Conservation (phyloP, 495 filamentous ascomycete species). For the Penicillium steckii region DNA sequence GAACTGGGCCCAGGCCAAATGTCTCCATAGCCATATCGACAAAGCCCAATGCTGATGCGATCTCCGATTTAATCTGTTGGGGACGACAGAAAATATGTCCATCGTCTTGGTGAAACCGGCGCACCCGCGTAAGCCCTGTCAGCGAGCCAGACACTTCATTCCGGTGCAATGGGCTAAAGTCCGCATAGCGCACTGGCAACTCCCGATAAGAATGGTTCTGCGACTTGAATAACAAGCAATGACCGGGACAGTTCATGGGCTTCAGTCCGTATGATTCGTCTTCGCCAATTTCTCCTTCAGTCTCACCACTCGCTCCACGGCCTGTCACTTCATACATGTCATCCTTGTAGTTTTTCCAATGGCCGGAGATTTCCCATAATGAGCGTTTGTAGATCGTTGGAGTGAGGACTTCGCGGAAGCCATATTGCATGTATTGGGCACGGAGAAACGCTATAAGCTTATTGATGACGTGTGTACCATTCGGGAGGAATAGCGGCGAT, state of each 20-base stretch:
- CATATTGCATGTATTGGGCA: conserved; percentile 81
- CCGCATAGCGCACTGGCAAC: conserved; percentile 85
- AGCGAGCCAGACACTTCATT: conserved; percentile 87
- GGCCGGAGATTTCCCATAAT: conserved; percentile 85
- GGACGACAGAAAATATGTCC: conserved; percentile 93
- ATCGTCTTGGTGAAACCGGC: conserved; percentile 95
- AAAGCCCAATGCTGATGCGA: conserved; percentile 75
- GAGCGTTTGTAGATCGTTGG: conserved; percentile 92
- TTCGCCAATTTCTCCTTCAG: conserved; percentile 49
- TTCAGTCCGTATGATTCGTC: conserved; percentile 86
- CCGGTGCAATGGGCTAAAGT: conserved; percentile 88
- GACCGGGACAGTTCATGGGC: conserved; percentile 96
- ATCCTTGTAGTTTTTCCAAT: conserved; percentile 91
- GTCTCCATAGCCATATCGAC: conserved; percentile 74
- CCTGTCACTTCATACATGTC: conserved; percentile 91
- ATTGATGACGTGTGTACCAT: conserved; percentile 83
- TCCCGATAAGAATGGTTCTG: conserved; percentile 74
- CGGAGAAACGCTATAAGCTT: conserved; percentile 83
- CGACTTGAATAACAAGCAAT: conserved; percentile 82
- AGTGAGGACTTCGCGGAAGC: conserved; percentile 88
- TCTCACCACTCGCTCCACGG: conserved; percentile 51
- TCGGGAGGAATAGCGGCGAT: conserved; percentile 83
- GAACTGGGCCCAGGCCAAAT: conserved; percentile 70
- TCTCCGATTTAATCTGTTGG: conserved; percentile 78
- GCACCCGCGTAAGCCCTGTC: conserved; percentile 82